These are phyloP conservation scores for Lithocarpus polystachyus DNA, from an alignment of 306 rosid species.

Conservation along the genomic window DNA sequence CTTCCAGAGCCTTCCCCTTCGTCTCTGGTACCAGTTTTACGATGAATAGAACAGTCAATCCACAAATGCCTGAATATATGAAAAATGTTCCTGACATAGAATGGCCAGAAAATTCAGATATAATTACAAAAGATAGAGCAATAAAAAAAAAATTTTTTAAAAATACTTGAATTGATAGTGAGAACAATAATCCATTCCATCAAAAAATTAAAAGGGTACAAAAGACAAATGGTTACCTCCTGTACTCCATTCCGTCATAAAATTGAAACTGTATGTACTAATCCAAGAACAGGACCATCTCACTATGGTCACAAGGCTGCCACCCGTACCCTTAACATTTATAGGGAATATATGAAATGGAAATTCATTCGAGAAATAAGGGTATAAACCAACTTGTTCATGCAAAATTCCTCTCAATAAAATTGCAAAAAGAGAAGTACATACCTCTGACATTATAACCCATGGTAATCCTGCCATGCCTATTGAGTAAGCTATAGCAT, in stretches of 20 bases:
- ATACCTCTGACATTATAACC: constrained; percentile 6
- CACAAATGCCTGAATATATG: constrained; percentile 18
- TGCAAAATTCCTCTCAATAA: constrained; percentile 8
- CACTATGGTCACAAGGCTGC: constrained; percentile 30
- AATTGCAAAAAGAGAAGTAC: too few species aligned
- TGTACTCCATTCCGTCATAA: constrained; percentile 41
- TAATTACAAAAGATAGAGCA: too few species aligned
- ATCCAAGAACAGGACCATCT: constrained; percentile 39
- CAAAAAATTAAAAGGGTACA: not conserved
- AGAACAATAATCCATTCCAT: too few species aligned
- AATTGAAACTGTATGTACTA: constrained; percentile 23
- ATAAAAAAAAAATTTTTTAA: too few species aligned
- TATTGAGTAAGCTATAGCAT: not conserved
- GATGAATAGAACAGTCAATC: constrained; percentile 20
- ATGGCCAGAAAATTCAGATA: too few species aligned
- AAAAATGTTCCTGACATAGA: constrained; percentile 31
- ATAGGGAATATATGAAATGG: constrained; percentile 35
- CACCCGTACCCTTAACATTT: constrained; percentile 42
- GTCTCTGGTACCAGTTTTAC: constrained; percentile 41
- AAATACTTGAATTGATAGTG: too few species aligned
- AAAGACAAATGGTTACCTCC: constrained; percentile 30
- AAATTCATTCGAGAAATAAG: not conserved
- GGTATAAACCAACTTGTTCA: not conserved
- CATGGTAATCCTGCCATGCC: constrained; percentile 31
- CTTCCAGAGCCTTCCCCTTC: constrained; percentile 31